Conservation (phyloP, 176 grass and related monocot species). For the Poa annua region DNA sequence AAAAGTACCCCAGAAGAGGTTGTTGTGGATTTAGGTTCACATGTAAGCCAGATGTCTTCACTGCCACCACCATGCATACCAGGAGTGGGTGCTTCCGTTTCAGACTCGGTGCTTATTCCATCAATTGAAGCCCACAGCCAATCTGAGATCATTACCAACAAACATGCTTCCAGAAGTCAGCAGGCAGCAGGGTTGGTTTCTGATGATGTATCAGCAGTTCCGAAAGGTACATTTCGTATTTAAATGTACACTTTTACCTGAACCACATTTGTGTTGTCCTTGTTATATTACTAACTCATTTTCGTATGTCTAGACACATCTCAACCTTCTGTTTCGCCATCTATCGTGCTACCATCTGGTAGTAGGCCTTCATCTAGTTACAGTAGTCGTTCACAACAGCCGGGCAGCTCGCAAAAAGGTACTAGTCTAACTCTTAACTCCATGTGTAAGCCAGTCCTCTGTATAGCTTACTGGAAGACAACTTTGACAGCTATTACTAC, state of each 20-base stretch:
- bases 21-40: constrained; percentile 28
- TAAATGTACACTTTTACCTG: not conserved
- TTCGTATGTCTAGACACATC: constrained; percentile 49
- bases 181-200: constrained; percentile 9
- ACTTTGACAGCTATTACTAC: not conserved
- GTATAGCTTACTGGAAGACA: constrained; percentile 24
- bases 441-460: not conserved
- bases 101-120: constrained; percentile 41
- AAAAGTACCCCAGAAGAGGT: constrained; percentile 39
- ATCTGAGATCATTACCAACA: constrained; percentile 36
- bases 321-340: constrained; percentile 45
- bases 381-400: constrained; percentile 59
- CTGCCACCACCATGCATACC: constrained; percentile 11
- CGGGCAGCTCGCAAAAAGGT: constrained; percentile 67
- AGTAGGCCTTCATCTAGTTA: constrained; percentile 61
- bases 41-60: constrained; percentile 24
- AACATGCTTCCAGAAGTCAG: constrained; percentile 53
- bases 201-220: constrained; percentile 27
- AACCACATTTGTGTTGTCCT: not conserved
- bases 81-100: constrained; percentile 37
- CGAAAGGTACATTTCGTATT: constrained; percentile 28
- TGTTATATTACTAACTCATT: constrained; percentile 30
- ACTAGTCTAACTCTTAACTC: constrained; percentile 15
- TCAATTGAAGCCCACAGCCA: constrained; percentile 40
- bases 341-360: constrained; percentile 45